Evolutionary conservation across 1,284 basidiomycete genomes (phyloP).

Genomic region (Melampsora larici-populina): DNA sequence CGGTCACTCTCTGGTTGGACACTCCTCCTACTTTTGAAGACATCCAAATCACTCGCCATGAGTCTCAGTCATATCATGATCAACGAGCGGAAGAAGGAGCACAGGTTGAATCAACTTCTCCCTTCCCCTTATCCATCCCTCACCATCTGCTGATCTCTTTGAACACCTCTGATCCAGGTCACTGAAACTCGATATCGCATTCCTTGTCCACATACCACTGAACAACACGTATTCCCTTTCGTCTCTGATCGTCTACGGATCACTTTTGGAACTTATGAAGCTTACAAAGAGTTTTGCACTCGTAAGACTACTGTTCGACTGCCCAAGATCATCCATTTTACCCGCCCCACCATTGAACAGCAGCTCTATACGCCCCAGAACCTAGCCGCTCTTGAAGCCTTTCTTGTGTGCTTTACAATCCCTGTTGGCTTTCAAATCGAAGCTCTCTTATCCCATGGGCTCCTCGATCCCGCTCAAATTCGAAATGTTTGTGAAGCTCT

Average conservation of each 20-base stretch:
- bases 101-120: not conserved
- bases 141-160: not conserved
- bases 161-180: not conserved
- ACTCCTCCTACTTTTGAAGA: conserved; percentile 2
- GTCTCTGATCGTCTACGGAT: not conserved
- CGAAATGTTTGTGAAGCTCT: not conserved
- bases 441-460: conserved; percentile 62
- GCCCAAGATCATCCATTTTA: conserved; percentile 1
- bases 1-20: conserved; percentile 5
- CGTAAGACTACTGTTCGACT: not conserved
- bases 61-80: not conserved
- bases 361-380: conserved; percentile 41
- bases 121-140: not conserved
- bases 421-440: conserved; percentile 66
- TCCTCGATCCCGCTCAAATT: conserved; percentile 62
- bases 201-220: not conserved
- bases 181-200: not conserved
- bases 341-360: not conserved
- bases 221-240: conserved; percentile 4
- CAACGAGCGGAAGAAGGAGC: not conserved
- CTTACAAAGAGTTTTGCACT: conserved; percentile 4
- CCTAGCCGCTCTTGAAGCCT: conserved; percentile 54
- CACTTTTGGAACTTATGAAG: not conserved
- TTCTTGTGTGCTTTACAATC: conserved; percentile 60
- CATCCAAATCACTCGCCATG: not conserved